These are phyloP conservation scores for Carex cristatella DNA, from an alignment of 176 grass and related monocot species.

Conservation along the genomic window DNA sequence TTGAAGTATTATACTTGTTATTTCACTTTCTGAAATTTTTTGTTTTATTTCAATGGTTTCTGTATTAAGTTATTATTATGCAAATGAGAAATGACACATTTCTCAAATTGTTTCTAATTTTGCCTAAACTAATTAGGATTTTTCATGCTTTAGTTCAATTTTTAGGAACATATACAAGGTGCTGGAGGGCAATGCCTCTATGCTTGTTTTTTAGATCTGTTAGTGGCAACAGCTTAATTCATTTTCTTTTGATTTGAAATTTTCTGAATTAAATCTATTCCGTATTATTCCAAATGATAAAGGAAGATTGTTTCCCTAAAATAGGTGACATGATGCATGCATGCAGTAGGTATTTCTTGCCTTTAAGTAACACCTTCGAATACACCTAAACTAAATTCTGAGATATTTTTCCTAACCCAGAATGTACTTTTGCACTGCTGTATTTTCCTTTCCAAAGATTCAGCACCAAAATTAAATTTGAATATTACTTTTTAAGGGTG, in stretches of 20 bases:
- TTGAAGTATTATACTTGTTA: background rate
- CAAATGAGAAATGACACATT: background rate
- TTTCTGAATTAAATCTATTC: background rate
- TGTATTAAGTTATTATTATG: background rate
- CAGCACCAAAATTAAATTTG: background rate
- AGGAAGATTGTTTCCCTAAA: background rate
- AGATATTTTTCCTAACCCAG: background rate
- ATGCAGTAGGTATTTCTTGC: background rate
- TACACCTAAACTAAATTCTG: constrained; percentile 5
- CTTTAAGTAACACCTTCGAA: background rate
- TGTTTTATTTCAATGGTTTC: background rate
- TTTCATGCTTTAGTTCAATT: background rate
- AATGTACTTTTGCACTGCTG: background rate
- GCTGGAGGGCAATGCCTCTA: background rate
- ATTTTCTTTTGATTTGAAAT: background rate
- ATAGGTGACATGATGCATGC: background rate
- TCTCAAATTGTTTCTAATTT: background rate
- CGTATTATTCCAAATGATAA: background rate
- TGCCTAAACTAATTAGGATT: background rate
- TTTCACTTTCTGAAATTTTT: background rate
- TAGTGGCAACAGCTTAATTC: background rate
- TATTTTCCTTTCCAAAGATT: background rate
- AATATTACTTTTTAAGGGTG: background rate
- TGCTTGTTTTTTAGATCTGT: constrained; percentile 5
- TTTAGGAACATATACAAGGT: background rate